phyloP scores from a whole-genome alignment of 208 protist species.

The Endotrypanum monterogeii region DNA sequence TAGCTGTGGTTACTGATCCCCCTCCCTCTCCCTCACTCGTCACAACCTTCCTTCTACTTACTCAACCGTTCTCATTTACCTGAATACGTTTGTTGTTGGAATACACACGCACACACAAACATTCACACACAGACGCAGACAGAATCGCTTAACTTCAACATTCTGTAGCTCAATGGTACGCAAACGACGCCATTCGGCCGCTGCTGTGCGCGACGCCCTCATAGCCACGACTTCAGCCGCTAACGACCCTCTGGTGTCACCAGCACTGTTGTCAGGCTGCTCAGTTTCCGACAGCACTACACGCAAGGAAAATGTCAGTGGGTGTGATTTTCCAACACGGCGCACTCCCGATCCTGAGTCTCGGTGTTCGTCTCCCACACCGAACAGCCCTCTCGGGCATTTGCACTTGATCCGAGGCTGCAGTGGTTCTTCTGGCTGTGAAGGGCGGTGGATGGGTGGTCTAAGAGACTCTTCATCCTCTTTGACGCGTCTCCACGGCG shows the following conservation, averaged over 20 bases:
- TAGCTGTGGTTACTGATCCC: too few relatives aligned
- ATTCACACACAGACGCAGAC: not conserved
- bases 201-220: not conserved
- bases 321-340: not conserved
- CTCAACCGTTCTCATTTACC: too few relatives aligned
- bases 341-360: not conserved
- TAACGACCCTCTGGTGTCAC: not conserved
- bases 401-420: not conserved
- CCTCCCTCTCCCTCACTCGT: too few relatives aligned
- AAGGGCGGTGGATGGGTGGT: slow-evolving; percentile 1
- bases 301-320: not conserved
- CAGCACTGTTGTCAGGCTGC: not conserved
- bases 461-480: not conserved
- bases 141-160: not conserved
- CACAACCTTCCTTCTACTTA: too few relatives aligned
- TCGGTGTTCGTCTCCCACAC: not conserved
- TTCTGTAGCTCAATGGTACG: not conserved
- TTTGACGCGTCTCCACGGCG: not conserved
- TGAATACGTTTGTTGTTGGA: too few relatives aligned
- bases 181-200: slow-evolving; percentile 1
- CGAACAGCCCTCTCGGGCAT: not conserved
- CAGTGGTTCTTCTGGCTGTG: not conserved
- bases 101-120: not conserved
- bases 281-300: not conserved
- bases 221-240: not conserved